phyloP scores from a whole-genome alignment of 305 asterid genomes.

The Galium porrigens region DNA sequence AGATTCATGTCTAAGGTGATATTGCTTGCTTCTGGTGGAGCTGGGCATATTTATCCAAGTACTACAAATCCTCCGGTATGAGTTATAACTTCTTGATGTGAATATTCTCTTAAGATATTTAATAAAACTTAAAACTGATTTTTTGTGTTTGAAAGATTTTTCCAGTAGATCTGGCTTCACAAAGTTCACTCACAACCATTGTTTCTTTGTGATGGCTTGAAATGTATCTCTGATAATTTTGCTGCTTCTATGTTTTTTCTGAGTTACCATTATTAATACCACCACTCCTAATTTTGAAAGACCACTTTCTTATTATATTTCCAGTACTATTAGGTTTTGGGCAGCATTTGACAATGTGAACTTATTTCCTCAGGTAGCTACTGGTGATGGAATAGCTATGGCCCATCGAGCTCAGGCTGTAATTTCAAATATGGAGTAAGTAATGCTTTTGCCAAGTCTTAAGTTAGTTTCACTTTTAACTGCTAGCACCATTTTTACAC shows the following conservation, averaged over 20 bases:
- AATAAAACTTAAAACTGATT: neutral
- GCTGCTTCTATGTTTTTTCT: neutral
- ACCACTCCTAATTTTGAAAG: neutral
- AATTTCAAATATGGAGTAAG: slow-evolving; percentile 98
- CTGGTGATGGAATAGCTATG: slow-evolving; percentile 99
- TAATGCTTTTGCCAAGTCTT: slow-evolving; percentile 14
- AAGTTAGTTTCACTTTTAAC: neutral
- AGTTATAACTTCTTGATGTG: slow-evolving; percentile 9
- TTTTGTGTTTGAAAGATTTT: neutral
- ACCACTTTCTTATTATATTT: neutral
- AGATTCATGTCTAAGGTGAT: slow-evolving; percentile 85
- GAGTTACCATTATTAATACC: neutral
- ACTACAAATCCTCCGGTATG: slow-evolving; percentile 88
- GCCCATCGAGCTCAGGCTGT: slow-evolving; percentile 94
- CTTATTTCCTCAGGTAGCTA: slow-evolving; percentile 53
- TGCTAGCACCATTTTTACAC: no score
- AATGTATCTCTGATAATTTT: neutral
- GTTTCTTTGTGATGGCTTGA: neutral
- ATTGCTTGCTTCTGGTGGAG: slow-evolving; percentile 96
- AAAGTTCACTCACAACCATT: neutral
- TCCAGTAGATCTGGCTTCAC: neutral
- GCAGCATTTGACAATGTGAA: neutral
- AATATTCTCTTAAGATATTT: neutral
- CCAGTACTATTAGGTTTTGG: neutral
- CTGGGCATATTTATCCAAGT: slow-evolving; percentile 90